Conservation (phyloP, 2,329 filamentous ascomycete genomes). For the Cordyceps javanica region DNA sequence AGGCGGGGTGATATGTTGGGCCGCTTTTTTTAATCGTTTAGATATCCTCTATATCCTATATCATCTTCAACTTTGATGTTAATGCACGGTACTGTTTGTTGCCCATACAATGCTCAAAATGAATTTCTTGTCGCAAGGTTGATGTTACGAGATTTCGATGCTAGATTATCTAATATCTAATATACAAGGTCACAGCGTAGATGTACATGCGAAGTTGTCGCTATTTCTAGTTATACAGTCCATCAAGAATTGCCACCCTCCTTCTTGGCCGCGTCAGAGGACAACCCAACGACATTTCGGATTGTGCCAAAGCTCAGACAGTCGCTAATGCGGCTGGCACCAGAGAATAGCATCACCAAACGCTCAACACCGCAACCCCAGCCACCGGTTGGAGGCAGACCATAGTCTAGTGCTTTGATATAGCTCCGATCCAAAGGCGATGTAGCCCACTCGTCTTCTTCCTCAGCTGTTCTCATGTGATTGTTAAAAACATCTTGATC, state of each 20-base stretch:
- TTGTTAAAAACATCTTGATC: slow-evolving; percentile 27
- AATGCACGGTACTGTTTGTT: background rate
- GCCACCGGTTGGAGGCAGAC: slow-evolving; percentile 88
- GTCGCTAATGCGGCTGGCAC: slow-evolving; percentile 72
- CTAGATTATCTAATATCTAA: background rate
- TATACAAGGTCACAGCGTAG: background rate
- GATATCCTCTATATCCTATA: background rate
- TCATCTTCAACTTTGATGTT: background rate
- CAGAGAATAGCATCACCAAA: slow-evolving; percentile 84
- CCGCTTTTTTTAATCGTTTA: background rate
- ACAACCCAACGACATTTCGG: slow-evolving; percentile 56
- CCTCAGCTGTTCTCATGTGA: background rate
- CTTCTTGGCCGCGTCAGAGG: slow-evolving; percentile 17
- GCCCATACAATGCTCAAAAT: background rate
- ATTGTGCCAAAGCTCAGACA: slow-evolving; percentile 85
- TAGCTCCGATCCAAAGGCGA: slow-evolving; percentile 69
- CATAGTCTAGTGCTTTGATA: slow-evolving; percentile 76
- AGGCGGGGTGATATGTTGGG: background rate
- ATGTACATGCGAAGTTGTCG: slow-evolving; percentile 8
- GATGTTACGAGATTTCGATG: background rate
- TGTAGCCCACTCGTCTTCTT: slow-evolving; percentile 38
- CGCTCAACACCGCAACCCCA: slow-evolving; percentile 95
- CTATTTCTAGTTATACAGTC: background rate
- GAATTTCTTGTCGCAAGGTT: background rate
- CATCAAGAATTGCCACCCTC: background rate